phyloP scores from a whole-genome alignment of 2,329 filamentous ascomycete species.

The Penicillium hordei region DNA sequence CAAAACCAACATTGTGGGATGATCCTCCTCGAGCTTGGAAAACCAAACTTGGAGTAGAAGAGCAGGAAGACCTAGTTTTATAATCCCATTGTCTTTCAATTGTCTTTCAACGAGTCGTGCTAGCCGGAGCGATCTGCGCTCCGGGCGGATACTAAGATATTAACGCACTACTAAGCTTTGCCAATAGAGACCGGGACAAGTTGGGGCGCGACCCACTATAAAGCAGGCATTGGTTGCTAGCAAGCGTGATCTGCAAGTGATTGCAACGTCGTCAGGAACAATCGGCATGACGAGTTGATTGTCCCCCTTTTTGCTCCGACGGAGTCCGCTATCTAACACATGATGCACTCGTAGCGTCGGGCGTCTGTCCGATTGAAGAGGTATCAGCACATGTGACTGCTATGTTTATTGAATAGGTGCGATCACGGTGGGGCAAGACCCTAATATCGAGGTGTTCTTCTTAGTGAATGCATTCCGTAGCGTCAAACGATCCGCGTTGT shows the following conservation, averaged over 20 bases:
- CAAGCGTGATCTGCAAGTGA: background rate
- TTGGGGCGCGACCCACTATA: background rate
- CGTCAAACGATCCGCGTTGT: background rate
- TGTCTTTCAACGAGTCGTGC: too few relatives aligned
- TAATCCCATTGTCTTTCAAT: background rate
- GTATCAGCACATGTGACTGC: too few relatives aligned
- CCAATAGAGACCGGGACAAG: background rate
- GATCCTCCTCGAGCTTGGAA: background rate
- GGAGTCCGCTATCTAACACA: background rate
- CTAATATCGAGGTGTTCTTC: background rate
- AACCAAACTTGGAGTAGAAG: background rate
- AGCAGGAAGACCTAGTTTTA: background rate
- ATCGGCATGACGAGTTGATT: constrained; percentile 17
- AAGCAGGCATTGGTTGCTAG: constrained; percentile 4
- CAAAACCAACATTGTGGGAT: constrained; percentile 10
- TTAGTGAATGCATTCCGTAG: background rate
- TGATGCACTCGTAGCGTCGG: background rate
- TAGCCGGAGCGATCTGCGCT: background rate
- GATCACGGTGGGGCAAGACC: background rate
- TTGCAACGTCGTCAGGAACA: constrained; percentile 18
- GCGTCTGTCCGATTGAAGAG: background rate
- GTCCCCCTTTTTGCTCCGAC: background rate
- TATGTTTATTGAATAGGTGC: background rate
- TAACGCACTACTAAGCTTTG: background rate
- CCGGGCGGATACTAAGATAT: background rate